A percentile compares a stretch with the other conserved stretches of the same genome.
These are phyloP conservation scores for Dendrocalamus sinicus DNA, from an alignment of 176 grass and related monocot genomes.

Conservation along the genomic window DNA sequence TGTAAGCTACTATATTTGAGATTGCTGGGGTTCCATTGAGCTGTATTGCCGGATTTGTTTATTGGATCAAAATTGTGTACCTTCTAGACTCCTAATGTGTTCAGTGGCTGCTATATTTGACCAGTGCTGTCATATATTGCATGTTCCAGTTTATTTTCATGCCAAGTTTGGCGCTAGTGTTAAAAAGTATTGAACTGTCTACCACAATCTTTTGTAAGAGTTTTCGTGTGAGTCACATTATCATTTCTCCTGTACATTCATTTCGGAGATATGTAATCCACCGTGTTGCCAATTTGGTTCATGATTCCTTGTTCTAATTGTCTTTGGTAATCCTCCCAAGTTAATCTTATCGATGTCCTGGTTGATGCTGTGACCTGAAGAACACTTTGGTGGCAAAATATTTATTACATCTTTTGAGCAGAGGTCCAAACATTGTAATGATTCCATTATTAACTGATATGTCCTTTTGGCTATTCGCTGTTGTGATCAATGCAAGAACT, in stretches of 20 bases:
- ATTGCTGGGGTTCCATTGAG: constrained; percentile 48
- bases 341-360: neutral
- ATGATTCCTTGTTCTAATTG: neutral
- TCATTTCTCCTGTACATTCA: constrained; percentile 42
- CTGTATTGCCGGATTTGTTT: constrained; percentile 34
- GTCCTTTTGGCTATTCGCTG: constrained; percentile 6
- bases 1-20: constrained; percentile 53
- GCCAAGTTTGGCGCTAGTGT: constrained; percentile 34
- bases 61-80: constrained; percentile 46
- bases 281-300: constrained; percentile 1
- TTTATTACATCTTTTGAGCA: neutral
- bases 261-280: neutral
- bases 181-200: constrained; percentile 25
- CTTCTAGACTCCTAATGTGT: constrained; percentile 31
- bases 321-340: neutral
- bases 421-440: neutral
- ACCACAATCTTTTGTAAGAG: constrained; percentile 13
- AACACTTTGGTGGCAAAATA: neutral
- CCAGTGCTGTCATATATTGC: constrained; percentile 38
- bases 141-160: constrained; percentile 12
- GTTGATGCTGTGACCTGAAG: neutral
- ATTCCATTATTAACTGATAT: neutral
- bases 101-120: constrained; percentile 49
- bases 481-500: neutral
- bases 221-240: neutral